Evolutionary conservation across 805 yeast species (phyloP), one percentile per base, ranked within the genome.

Genomic region (Metschnikowia santaceciliae): DNA sequence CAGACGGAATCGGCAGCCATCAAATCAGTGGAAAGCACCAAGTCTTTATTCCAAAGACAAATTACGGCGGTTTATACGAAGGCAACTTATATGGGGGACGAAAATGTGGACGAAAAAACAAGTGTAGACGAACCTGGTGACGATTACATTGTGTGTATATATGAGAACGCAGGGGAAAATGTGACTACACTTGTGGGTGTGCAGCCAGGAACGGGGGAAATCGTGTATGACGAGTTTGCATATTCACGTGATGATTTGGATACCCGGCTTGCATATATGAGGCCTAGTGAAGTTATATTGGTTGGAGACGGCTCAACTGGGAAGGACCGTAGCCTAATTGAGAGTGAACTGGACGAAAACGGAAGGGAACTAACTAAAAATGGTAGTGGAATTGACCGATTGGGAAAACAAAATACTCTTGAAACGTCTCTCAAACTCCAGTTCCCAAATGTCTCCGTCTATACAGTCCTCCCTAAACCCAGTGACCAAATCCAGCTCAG

Each of bases 1-100:
- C 98, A 94, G 62, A 71, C 80, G 4, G 97, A 92, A 62, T 81
- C 92, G 0, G 84, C 90, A 2, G 89, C 90, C 0, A 73, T 88
- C 13, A 88, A 88, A 60, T 68, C 80, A 2, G 66, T 79, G 4
- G 83, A 78, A 53, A 79, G 79, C 49, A 69, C 76, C 32, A 67
- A 69, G 38, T 57, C 66, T 6, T 76, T 90, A 1, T 88, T 92
- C 67, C 79, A 78, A 47, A 71, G 98, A 43, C 70, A 80, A 54
- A 68, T 94, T 6, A 79, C 91, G 0, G 80, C 82, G 7, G 82
- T 89, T 0, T 89, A 84, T 63, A 89, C 97, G 0, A 78, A 79
- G 47, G 96, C 95, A 0, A 91, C 98, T 0, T 89, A 85, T 67
- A 79, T 89, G 56, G 91, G 84, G 47, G 84, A 79, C 50, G 79